Conservation (phyloP, 2,329 filamentous ascomycete genomes). For the Iodosphaeria phyllophila region DNA sequence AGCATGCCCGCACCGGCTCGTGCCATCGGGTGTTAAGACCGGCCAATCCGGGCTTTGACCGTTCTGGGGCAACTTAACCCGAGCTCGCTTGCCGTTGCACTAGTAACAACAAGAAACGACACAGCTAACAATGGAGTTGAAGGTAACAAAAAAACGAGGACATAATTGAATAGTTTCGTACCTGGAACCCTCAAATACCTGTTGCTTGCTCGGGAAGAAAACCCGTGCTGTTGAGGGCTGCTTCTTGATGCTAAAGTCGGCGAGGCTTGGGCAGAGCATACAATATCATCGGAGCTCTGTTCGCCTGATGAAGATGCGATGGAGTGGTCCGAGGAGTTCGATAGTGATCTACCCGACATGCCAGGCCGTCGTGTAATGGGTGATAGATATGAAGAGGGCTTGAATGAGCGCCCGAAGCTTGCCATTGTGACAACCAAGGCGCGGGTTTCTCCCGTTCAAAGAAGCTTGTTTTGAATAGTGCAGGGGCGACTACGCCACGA, state of each 20-base stretch:
- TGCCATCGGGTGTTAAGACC: too few species aligned
- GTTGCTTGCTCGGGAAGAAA: slow-evolving; percentile 4
- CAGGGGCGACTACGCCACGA: too few species aligned
- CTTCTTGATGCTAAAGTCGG: slow-evolving; percentile 8
- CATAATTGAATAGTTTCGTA: slow-evolving; percentile 1
- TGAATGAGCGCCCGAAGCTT: slow-evolving; percentile 28
- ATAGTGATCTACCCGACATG: slow-evolving; percentile 23
- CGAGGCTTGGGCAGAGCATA: slow-evolving; percentile 17
- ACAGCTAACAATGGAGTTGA: too few species aligned
- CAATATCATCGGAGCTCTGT: slow-evolving; percentile 14
- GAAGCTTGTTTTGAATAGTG: too few species aligned
- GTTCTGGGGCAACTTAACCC: too few species aligned
- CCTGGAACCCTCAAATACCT: slow-evolving; percentile 6
- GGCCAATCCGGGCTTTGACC: too few species aligned
- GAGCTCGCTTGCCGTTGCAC: too few species aligned
- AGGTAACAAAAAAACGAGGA: slow-evolving; percentile 1
- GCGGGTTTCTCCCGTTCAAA: too few species aligned
- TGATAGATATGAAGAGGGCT: slow-evolving; percentile 24
- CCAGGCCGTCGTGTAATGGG: slow-evolving; percentile 21
- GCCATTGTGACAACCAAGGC: slow-evolving; percentile 20
- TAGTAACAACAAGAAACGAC: too few species aligned
- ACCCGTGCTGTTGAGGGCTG: slow-evolving; percentile 2
- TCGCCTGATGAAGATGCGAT: slow-evolving; percentile 12
- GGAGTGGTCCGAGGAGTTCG: slow-evolving; percentile 27
- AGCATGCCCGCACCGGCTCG: too few species aligned